These are phyloP conservation scores for Clonostachys chloroleuca DNA, from an alignment of 2,329 filamentous ascomycete genomes.

Conservation along the genomic window DNA sequence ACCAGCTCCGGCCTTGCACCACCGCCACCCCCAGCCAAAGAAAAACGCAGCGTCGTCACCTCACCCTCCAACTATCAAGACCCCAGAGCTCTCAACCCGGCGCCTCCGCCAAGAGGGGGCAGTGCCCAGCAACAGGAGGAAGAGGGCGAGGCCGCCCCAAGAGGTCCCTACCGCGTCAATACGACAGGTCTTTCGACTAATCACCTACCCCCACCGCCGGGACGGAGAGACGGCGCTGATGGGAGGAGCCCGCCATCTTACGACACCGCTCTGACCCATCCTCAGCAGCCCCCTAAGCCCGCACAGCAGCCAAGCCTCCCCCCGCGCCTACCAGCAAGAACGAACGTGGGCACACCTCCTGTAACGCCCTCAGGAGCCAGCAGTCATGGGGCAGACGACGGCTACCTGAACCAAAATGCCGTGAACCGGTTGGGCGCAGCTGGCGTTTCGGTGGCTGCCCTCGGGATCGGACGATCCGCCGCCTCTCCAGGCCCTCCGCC, in stretches of 20 bases:
- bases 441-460: constrained; percentile 72
- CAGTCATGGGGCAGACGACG: constrained; percentile 10
- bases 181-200: constrained; percentile 68
- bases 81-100: constrained; percentile 11
- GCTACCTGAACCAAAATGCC: constrained; percentile 49
- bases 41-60: constrained; percentile 16
- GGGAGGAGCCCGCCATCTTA: constrained; percentile 20
- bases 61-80: constrained; percentile 26
- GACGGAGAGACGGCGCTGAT: constrained; percentile 38
- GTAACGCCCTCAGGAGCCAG: constrained; percentile 33
- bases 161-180: constrained; percentile 60
- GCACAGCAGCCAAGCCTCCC: constrained; percentile 56
- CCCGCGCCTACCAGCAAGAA: constrained; percentile 56
- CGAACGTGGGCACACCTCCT: constrained; percentile 21
- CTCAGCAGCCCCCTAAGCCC: constrained; percentile 26
- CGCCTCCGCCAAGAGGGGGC: constrained; percentile 7
- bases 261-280: constrained; percentile 15
- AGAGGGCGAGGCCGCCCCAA: constrained; percentile 23
- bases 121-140: constrained; percentile 4
- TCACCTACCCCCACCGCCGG: constrained; percentile 67
- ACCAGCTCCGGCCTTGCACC: constrained; percentile 26
- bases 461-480: constrained; percentile 60
- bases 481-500: constrained; percentile 15
- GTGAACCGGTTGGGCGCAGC: constrained; percentile 64
- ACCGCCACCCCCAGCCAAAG: constrained; percentile 13